A percentile compares a stretch with the other conserved stretches of the same genome.
phyloP scores from a whole-genome alignment of 495 filamentous ascomycete genomes.

The Penicillium turbatum region DNA sequence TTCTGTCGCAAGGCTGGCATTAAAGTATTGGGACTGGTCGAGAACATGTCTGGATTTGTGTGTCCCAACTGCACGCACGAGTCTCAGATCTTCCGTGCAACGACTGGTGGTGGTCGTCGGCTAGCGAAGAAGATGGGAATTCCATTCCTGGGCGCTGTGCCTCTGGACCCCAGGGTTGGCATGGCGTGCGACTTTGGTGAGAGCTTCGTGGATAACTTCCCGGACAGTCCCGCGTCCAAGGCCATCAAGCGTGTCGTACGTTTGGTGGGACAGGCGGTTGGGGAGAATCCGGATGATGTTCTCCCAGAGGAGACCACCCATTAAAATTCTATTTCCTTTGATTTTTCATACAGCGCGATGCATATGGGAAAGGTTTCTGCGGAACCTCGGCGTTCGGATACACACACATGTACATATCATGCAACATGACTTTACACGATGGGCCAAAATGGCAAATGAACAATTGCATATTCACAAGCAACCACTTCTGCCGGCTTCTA shows the following conservation, averaged over 20 bases:
- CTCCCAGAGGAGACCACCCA: conserved; percentile 34
- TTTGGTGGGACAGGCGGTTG: conserved; percentile 60
- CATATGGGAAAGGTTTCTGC: conserved; percentile 12
- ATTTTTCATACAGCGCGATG: conserved; percentile 16
- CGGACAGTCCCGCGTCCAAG: conserved; percentile 81
- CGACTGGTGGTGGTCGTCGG: conserved; percentile 77
- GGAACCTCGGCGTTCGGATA: conserved; percentile 16
- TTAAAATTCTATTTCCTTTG: conserved; percentile 9
- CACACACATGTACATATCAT: background rate
- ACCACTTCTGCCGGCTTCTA: background rate
- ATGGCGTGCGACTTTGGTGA: conserved; percentile 97
- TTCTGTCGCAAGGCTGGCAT: conserved; percentile 96
- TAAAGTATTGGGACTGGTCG: conserved; percentile 78
- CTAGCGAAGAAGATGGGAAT: conserved; percentile 82
- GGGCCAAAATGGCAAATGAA: conserved; percentile 4
- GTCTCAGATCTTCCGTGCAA: conserved; percentile 84
- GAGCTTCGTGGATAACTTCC: conserved; percentile 91
- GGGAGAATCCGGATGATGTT: conserved; percentile 45
- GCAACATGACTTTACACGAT: conserved; percentile 1
- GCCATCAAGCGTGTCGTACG: conserved; percentile 74
- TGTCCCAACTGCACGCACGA: conserved; percentile 81
- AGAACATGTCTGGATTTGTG: conserved; percentile 97
- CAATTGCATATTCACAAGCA: background rate
- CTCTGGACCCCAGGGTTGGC: conserved; percentile 87
- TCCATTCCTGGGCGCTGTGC: conserved; percentile 85